A percentile compares a stretch with the other conserved stretches of the same genome.
Conservation (phyloP, 1,284 basidiomycete species). For the Cystobasidium slooffiae region DNA sequence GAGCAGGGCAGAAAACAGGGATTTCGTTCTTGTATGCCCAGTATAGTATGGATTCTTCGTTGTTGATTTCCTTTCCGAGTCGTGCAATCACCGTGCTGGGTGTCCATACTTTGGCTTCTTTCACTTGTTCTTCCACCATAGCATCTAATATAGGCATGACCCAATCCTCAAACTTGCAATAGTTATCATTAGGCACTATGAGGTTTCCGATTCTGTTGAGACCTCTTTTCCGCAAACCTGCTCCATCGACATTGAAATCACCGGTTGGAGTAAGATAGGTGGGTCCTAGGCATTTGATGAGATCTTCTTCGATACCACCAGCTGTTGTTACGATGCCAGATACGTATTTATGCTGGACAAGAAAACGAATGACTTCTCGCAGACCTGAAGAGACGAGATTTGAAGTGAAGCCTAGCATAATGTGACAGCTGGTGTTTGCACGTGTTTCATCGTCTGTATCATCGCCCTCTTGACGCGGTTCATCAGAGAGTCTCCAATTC, state of each 20-base stretch:
- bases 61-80: conserved; percentile 92
- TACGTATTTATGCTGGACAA: conserved; percentile 92
- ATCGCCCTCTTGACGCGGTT: conserved; percentile 74
- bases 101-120: conserved; percentile 67
- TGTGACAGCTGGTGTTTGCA: conserved; percentile 72
- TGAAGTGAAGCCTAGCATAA: conserved; percentile 98
- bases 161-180: conserved; percentile 99
- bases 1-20: conserved; percentile 96
- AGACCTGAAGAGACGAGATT: conserved; percentile 98
- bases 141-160: conserved; percentile 88
- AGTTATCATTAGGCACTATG: conserved; percentile 96
- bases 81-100: conserved; percentile 92
- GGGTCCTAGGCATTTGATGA: conserved; percentile 96
- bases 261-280: conserved; percentile 76
- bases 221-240: conserved; percentile 80
- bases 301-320: conserved; percentile 97
- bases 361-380: conserved; percentile 87
- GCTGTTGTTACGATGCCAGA: conserved; percentile 93
- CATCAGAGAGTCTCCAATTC: conserved; percentile 80
- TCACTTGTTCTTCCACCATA: conserved; percentile 85
- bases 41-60: conserved; percentile 90
- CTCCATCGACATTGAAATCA: conserved; percentile 87
- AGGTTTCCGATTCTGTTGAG: conserved; percentile 99
- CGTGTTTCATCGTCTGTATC: conserved; percentile 67
- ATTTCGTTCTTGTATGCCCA: conserved; percentile 99